Evolutionary conservation across 257 asterid species (phyloP), one percentile per base, ranked within the genome.

Genomic region (Penstemon eatonii): DNA sequence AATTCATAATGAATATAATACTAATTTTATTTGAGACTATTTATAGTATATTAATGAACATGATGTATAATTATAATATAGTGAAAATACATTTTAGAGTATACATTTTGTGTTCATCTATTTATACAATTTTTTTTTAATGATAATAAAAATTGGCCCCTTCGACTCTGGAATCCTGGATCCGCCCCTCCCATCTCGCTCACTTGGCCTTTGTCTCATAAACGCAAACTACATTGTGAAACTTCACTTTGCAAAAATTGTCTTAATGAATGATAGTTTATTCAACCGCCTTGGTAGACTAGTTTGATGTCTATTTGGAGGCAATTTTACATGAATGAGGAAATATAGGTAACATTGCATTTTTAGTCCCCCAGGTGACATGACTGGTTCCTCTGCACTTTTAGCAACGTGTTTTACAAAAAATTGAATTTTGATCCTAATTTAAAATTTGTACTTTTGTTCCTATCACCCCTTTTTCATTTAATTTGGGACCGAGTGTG

Each of bases 171-270:
- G n/a, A n/a, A n/a, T n/a, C n/a, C n/a, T n/a, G n/a, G n/a, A n/a
- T n/a, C n/a, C n/a, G n/a, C n/a, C n/a, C n/a, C 96, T 43, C 95
- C 97, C 8, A 79, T 89, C 60, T 91, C 97, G 55, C 86, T 91
- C 75, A 88, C 95, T 15, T 91, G 96, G 96, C 53, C 80, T 66
- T 39, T 91, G 97, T 74, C 89, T 89, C 68, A 65, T 3, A 90
- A 86, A 60, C 74, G 33, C 2, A 25, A 25, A 25, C 33, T 25
- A 25, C 33, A 25, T 2, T 25, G 33, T 25, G 33, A 25, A 76
- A 69, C 96, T 90, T 71, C 97, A 90, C 72, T 88, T 90, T 72
- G 89, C 88, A 13, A 95, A 88, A 78, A 86, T 86, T 46, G 59
- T 82, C 47, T 90, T 84, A 73, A 76, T 90, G 12, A 82, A 86